Percentiles rank a stretch among this genome's conserved stretches.
These are phyloP conservation scores for Cupressus sempervirens DNA, from an alignment of 75 land plant genomes.

Conservation along the genomic window DNA sequence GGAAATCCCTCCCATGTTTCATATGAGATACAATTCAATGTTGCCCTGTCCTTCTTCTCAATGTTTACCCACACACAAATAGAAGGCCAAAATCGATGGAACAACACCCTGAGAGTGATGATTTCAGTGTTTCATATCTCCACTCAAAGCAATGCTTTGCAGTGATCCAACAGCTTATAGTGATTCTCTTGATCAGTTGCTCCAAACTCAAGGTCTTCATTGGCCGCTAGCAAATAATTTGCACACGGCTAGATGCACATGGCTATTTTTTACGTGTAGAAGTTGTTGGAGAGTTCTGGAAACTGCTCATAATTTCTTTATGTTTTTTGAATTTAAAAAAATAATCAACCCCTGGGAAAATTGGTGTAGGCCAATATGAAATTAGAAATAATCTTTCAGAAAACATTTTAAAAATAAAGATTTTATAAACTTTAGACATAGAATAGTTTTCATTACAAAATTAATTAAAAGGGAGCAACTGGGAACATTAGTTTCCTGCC, in stretches of 20 bases:
- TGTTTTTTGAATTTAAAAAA: too few species aligned
- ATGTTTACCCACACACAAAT: not conserved
- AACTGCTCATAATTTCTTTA: too few species aligned
- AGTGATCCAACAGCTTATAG: not conserved
- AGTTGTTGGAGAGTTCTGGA: too few species aligned
- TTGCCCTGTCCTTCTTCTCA: not conserved
- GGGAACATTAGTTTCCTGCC: too few species aligned
- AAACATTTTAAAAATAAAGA: too few species aligned
- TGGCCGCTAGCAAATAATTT: slow-evolving; percentile 60
- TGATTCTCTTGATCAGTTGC: slow-evolving; percentile 32
- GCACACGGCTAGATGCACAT: slow-evolving; percentile 41
- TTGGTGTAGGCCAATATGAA: too few species aligned
- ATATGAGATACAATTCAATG: not conserved
- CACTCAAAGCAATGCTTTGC: not conserved
- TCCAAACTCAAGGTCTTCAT: slow-evolving; percentile 43
- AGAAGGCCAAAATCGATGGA: not conserved
- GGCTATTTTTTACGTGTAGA: too few species aligned
- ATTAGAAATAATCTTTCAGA: too few species aligned
- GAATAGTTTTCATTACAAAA: too few species aligned
- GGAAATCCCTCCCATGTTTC: not conserved
- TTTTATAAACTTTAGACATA: too few species aligned
- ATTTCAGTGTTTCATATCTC: not conserved
- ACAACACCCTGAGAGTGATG: not conserved
- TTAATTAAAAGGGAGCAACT: too few species aligned
- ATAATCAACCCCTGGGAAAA: too few species aligned